Base-by-base conservation (phyloP, 805 yeast species). In the Kodamaea nitidulidarum region DNA sequence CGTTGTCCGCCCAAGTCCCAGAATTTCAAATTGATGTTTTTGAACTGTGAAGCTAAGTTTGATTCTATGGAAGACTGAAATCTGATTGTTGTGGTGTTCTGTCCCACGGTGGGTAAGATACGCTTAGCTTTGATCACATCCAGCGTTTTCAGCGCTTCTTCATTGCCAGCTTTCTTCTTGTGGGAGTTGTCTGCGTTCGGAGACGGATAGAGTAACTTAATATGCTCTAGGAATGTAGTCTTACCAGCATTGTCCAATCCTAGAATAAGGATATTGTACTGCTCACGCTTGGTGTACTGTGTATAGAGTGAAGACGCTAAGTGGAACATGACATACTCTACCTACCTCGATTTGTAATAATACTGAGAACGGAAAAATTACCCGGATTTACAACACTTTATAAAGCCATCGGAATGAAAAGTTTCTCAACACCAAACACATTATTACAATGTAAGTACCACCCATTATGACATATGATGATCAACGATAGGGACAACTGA, bases 1-100 rank as follows among this genome's bases (percentile, higher is more conserved):
- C 81, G 82, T 61, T 91, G 98, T 9, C 98, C 98, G 8, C 98
- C 98, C 29, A 91, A 80, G 59, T 91, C 98, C 98, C 98, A 91
- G 52, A 93, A 78, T 55, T 88, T 90, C 40, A 93, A 67, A 37
- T 70, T 65, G 41, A 73, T 65, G 40, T 67, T 70, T 41, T 71
- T 67, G 49, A 59, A 62, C 31, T 61, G 61, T 4, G 58, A 51
- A 18, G 61, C 42, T 34, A 51, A 44, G 17, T 43, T 70, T 48
- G 44, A 58, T 41, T 54, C 78, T 49, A 35, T 62, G 54, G 41
- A 67, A 62, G 49, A 70, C 61, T 63, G 59, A 42, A 60, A 65
- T 39, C 60, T 58, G 14, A 67, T 58, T 18, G 71, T 62, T 20
- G 68, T 64, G 15, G 71, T 85, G 56, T 93, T 93, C 58, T 93